These are phyloP conservation scores for Myxozyma monticola DNA, from an alignment of 805 yeast species.

Conservation along the genomic window DNA sequence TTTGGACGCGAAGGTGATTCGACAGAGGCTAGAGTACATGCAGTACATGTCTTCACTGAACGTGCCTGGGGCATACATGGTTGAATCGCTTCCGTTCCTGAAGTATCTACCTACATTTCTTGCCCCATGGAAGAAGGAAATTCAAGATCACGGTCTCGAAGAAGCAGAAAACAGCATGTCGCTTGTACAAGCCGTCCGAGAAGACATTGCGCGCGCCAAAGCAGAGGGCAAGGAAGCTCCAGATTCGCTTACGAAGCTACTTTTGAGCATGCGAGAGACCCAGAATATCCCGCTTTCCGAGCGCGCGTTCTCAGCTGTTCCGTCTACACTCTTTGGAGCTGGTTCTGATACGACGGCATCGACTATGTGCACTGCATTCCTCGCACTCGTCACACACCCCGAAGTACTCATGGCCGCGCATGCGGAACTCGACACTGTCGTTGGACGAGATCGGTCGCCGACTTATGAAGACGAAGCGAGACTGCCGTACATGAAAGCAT, in stretches of 20 bases:
- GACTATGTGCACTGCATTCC: not conserved
- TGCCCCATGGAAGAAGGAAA: slow-evolving; percentile 5
- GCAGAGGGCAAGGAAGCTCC: not conserved
- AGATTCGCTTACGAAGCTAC: slow-evolving; percentile 2
- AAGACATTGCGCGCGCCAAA: not conserved
- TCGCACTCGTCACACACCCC: slow-evolving; percentile 9
- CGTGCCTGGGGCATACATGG: slow-evolving; percentile 9
- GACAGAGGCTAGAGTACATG: not conserved
- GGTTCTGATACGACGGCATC: slow-evolving; percentile 10
- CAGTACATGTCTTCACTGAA: slow-evolving; percentile 5
- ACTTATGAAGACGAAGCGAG: slow-evolving; percentile 5
- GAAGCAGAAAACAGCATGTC: not conserved
- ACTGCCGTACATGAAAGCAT: slow-evolving; percentile 6
- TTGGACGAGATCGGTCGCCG: slow-evolving; percentile 12
- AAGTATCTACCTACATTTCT: slow-evolving; percentile 1
- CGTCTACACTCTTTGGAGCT: slow-evolving; percentile 3
- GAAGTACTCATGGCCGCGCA: slow-evolving; percentile 6
- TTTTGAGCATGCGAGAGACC: not conserved
- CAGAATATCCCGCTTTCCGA: not conserved
- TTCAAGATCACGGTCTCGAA: not conserved
- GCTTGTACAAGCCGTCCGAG: not conserved
- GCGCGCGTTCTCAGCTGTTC: slow-evolving; percentile 3
- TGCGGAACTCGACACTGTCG: slow-evolving; percentile 10
- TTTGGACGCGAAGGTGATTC: slow-evolving; percentile 9
- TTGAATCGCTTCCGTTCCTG: slow-evolving; percentile 7